Base-by-base conservation (phyloP, 2,329 filamentous ascomycete species). In the Cryphonectria parasitica region DNA sequence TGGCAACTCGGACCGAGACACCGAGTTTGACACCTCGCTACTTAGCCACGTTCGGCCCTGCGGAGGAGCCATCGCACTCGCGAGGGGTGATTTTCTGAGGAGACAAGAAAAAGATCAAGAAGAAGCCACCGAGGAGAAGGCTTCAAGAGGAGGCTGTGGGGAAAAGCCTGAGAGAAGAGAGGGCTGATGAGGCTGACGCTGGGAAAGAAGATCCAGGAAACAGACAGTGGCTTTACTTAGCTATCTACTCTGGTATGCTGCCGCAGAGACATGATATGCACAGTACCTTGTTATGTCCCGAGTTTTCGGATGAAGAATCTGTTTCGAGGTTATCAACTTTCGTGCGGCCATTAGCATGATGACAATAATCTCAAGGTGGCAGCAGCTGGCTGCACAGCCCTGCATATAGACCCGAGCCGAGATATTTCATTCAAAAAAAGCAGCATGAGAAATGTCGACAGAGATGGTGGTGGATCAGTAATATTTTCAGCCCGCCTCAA, bases 391-490 rank as follows among this genome's bases (percentile, higher is more conserved):
- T 10, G 36, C 8, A 39, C 8, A 22, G 6, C 11, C 31, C 34
- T n/a, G 28, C 17, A 7, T 61, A 6, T 11, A 54, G 15, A 6
- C 34, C 28, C 49, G 65, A 70, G 54, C 58, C 68, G 63, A 67
- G 31, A 22, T 36, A 31, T 52, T 11, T 25, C n/a, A n/a, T 52
- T 25, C 49, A n/a, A 15, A 25, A 28, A 11, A 56, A 31, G 19
- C 31, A 39, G 34, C 28, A 19, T 25, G 31, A n/a, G 34, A 31
- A 64, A 45, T 49, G 15, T 64, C 62, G 54, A 58, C 41, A 45
- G 28, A 19, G 39, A n/a, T n/a, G 11, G 15, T 25, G 62, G 39
- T 64, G 39, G 15, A 64, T 52, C 31, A 34, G 25, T 31, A 1
- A 58, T 25, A 58, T 19, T 58, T 58, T 28, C 54, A 31, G 13